These are phyloP conservation scores for Coccinonectria pachysandricola DNA, from an alignment of 2,329 filamentous ascomycete genomes.

Conservation along the genomic window DNA sequence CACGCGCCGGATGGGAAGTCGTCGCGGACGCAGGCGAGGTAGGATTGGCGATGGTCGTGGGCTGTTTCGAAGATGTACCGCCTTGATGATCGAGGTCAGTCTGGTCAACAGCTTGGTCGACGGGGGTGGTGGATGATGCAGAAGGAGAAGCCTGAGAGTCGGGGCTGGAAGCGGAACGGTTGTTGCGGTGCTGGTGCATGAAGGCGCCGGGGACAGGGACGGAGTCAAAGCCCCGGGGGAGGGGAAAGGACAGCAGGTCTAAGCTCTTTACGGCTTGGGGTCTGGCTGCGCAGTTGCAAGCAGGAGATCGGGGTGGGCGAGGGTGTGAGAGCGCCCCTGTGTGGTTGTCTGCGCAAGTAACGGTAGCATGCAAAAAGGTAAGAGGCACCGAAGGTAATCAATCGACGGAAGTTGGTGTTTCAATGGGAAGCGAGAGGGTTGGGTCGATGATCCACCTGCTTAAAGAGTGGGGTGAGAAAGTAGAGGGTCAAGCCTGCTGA, in stretches of 20 bases:
- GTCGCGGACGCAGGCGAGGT: slow-evolving; percentile 6
- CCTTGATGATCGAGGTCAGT: too few species aligned
- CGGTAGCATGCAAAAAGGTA: too few species aligned
- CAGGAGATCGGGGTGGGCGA: slow-evolving; percentile 20
- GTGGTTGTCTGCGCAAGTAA: neutral
- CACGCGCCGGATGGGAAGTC: slow-evolving; percentile 8
- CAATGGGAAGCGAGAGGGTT: too few species aligned
- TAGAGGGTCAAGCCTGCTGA: too few species aligned
- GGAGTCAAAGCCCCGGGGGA: slow-evolving; percentile 18
- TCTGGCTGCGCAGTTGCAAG: slow-evolving; percentile 13
- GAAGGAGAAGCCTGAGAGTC: slow-evolving; percentile 12
- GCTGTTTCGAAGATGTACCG: too few species aligned
- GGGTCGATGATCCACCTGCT: too few species aligned
- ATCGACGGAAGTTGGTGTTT: too few species aligned
- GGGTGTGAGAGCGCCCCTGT: slow-evolving; percentile 5
- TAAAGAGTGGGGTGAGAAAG: too few species aligned
- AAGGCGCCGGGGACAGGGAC: slow-evolving; percentile 19
- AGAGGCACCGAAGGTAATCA: too few species aligned
- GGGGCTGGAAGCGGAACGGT: slow-evolving; percentile 11
- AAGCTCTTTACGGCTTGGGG: slow-evolving; percentile 15
- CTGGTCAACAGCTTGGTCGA: too few species aligned
- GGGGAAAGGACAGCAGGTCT: slow-evolving; percentile 18
- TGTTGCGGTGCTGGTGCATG: slow-evolving; percentile 19
- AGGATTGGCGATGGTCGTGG: slow-evolving; percentile 3
- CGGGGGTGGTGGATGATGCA: slow-evolving; percentile 5